Conservation (phyloP, 163 green algal genomes). For the Scenedesmus sp. region DNA sequence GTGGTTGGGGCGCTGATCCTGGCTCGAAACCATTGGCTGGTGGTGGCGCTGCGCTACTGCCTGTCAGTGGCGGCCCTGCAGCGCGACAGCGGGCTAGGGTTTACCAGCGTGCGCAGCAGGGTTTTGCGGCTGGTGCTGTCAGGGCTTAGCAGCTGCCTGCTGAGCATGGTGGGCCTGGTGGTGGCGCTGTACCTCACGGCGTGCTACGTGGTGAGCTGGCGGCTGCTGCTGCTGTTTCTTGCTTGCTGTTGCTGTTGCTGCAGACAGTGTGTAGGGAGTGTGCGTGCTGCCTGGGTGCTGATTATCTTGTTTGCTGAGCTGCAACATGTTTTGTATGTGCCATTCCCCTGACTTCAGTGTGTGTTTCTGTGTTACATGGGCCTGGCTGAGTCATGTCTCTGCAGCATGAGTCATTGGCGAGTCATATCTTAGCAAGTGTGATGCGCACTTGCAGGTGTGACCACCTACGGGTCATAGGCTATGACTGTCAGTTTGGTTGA, state of each 20-base stretch:
- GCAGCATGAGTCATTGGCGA: too few relatives aligned
- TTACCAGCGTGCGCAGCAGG: neutral
- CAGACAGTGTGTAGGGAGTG: neutral
- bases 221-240: neutral
- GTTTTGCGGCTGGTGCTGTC: neutral
- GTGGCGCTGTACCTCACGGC: constrained; percentile 45
- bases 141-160: neutral
- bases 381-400: too few relatives aligned
- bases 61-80: constrained; percentile 39
- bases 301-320: too few relatives aligned
- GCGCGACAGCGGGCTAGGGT: neutral
- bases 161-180: constrained; percentile 22
- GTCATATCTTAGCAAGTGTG: too few relatives aligned
- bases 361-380: too few relatives aligned
- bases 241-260: neutral
- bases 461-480: too few relatives aligned
- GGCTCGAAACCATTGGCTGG: constrained; percentile 49
- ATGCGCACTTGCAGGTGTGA: too few relatives aligned
- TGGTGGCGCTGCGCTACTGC: constrained; percentile 44
- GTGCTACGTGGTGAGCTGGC: constrained; percentile 50
- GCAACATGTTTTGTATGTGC: too few relatives aligned
- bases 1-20: constrained; percentile 32
- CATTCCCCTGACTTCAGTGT: too few relatives aligned
- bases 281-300: too few relatives aligned
- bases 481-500: too few relatives aligned